phyloP scores from a whole-genome alignment of 352 stramenopile genomes.

The Phytophthora rubi region DNA sequence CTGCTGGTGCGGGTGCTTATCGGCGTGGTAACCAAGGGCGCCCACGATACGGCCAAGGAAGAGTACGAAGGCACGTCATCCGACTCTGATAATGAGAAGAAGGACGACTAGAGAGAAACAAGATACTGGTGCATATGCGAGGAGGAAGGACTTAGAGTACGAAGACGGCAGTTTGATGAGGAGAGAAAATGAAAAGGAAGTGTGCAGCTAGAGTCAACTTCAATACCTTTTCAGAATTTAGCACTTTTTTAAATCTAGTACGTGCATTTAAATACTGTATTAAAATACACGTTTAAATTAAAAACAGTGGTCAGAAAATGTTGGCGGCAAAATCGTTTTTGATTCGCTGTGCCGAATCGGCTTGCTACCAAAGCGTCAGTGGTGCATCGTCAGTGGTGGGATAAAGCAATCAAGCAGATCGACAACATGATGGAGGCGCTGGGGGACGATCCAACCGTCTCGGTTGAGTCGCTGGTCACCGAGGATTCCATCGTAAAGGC shows the following conservation, averaged over 20 bases:
- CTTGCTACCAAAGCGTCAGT: not conserved
- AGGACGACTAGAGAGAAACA: slow-evolving; percentile 55
- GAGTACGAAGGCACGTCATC: slow-evolving; percentile 87
- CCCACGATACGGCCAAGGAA: slow-evolving; percentile 82
- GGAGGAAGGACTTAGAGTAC: slow-evolving; percentile 18
- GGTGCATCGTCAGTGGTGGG: not conserved
- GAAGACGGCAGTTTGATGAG: slow-evolving; percentile 9
- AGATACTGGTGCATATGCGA: slow-evolving; percentile 6
- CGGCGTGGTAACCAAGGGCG: slow-evolving; percentile 74
- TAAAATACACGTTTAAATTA: not conserved
- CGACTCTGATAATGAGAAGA: slow-evolving; percentile 77
- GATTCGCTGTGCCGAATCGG: not conserved
- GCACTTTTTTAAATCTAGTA: not conserved
- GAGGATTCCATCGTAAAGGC: slow-evolving; percentile 38
- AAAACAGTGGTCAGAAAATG: not conserved
- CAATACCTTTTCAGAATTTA: slow-evolving; percentile 1
- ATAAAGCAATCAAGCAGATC: slow-evolving; percentile 2
- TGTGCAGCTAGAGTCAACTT: slow-evolving; percentile 6
- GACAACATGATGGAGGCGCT: slow-evolving; percentile 41
- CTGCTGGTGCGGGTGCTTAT: slow-evolving; percentile 75
- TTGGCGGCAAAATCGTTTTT: slow-evolving; percentile 1
- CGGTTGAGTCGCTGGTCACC: slow-evolving; percentile 28
- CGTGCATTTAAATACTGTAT: too few species aligned
- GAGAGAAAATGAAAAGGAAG: slow-evolving; percentile 10
- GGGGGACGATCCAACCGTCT: slow-evolving; percentile 17